A percentile compares a stretch with the other conserved stretches of the same genome.
Conservation (phyloP, 768 basidiomycete genomes). For the Paxillus involutus region DNA sequence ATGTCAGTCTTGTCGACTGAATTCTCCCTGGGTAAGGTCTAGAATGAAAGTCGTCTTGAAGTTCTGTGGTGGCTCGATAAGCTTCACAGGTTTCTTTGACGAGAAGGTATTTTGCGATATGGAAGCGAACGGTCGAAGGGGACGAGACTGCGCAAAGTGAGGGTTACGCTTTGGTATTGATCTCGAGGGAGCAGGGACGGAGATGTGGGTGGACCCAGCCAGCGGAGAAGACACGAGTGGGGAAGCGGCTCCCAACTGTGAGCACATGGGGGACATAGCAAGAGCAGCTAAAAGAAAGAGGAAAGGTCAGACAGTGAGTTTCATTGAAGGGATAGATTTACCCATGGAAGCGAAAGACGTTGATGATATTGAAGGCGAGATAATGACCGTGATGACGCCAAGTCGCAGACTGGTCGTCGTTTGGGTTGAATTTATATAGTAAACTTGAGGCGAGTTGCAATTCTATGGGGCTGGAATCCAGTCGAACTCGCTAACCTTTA, state of each 20-base stretch:
- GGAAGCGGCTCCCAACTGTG: conserved; percentile 22
- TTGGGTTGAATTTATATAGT: conserved; percentile 27
- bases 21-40: conserved; percentile 80
- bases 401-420: conserved; percentile 31
- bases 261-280: conserved; percentile 37
- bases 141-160: conserved; percentile 70
- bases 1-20: conserved; percentile 63
- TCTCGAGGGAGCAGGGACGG: conserved; percentile 31
- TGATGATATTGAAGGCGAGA: conserved; percentile 3
- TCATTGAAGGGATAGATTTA: conserved; percentile 20
- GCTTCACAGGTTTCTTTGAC: conserved; percentile 57
- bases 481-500: neutral
- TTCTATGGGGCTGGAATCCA: conserved; percentile 23
- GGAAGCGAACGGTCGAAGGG: conserved; percentile 75
- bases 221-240: conserved; percentile 65
- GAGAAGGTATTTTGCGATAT: conserved; percentile 35
- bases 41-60: conserved; percentile 70
- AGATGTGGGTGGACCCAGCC: conserved; percentile 40
- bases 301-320: neutral
- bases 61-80: conserved; percentile 78
- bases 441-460: conserved; percentile 5
- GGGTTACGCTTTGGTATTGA: conserved; percentile 42
- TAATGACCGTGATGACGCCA: conserved; percentile 29
- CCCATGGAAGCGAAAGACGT: conserved; percentile 33
- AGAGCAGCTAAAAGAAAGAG: conserved; percentile 36